These are phyloP conservation scores for Gossypium davidsonii DNA, from an alignment of 441 rosid genomes.

Conservation along the genomic window DNA sequence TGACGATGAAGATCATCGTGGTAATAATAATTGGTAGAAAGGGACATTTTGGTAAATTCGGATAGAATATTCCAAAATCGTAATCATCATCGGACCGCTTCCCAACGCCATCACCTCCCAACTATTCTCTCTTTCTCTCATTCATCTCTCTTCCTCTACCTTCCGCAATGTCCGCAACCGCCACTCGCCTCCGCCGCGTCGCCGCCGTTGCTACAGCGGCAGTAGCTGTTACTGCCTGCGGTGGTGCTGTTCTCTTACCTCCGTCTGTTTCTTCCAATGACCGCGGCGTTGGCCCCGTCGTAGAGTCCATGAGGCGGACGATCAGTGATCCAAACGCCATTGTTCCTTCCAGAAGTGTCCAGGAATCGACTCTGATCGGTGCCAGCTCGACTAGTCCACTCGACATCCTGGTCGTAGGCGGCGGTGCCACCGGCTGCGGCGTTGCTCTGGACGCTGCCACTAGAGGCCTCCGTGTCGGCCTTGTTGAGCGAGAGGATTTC, in stretches of 20 bases:
- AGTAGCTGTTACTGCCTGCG: slow-evolving; percentile 35
- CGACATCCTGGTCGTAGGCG: slow-evolving; percentile 83
- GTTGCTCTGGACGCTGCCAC: slow-evolving; percentile 88
- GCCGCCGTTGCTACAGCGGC: slow-evolving; percentile 51
- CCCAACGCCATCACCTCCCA: slow-evolving; percentile 15
- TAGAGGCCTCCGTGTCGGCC: slow-evolving; percentile 86
- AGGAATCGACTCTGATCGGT: slow-evolving; percentile 56
- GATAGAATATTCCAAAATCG: neutral
- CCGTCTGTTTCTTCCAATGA: slow-evolving; percentile 52
- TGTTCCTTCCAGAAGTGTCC: slow-evolving; percentile 61
- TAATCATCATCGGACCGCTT: slow-evolving; percentile 15
- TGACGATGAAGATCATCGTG: too few species aligned
- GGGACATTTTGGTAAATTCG: slow-evolving; percentile 22
- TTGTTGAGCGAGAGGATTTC: slow-evolving; percentile 92
- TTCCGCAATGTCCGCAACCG: slow-evolving; percentile 40
- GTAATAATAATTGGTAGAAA: neutral
- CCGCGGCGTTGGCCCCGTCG: slow-evolving; percentile 32
- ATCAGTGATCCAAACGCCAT: slow-evolving; percentile 45
- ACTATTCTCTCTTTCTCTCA: neutral
- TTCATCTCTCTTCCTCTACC: neutral
- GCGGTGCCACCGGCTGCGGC: slow-evolving; percentile 92
- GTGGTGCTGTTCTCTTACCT: slow-evolving; percentile 35
- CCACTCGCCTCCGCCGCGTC: slow-evolving; percentile 52
- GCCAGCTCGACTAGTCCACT: slow-evolving; percentile 53
- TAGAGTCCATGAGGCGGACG: slow-evolving; percentile 43